A percentile compares a stretch with the other conserved stretches of the same genome.
Evolutionary conservation across 306 rosid species (phyloP).

Genomic region (Quercus mongolica): DNA sequence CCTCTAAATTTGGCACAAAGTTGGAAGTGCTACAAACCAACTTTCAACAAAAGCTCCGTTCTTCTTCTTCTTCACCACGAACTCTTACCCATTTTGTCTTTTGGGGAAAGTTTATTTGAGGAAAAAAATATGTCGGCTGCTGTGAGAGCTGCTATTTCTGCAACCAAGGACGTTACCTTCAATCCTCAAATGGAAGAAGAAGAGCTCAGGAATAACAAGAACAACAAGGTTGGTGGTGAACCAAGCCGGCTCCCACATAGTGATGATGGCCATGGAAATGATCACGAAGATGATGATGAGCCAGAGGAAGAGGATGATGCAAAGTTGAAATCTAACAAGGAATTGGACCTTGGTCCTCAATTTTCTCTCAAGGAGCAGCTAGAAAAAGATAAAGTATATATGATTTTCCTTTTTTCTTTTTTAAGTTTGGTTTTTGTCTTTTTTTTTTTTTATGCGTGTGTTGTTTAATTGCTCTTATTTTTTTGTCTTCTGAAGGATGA

Average conservation of each 20-base stretch:
- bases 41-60: not conserved
- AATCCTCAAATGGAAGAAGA: slow-evolving; percentile 44
- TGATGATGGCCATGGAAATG: slow-evolving; percentile 13
- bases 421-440: not conserved
- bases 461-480: not conserved
- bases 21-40: slow-evolving; percentile 1
- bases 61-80: not conserved
- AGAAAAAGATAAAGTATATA: slow-evolving; percentile 76
- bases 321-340: slow-evolving; percentile 38
- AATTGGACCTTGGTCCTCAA: slow-evolving; percentile 77
- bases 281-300: slow-evolving; percentile 27
- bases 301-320: slow-evolving; percentile 47
- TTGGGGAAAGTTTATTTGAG: not conserved
- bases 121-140: slow-evolving; percentile 57
- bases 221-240: slow-evolving; percentile 31
- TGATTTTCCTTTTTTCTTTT: not conserved
- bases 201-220: slow-evolving; percentile 33
- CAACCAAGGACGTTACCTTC: slow-evolving; percentile 47
- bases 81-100: not conserved
- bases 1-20: slow-evolving; percentile 8
- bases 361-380: slow-evolving; percentile 84
- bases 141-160: slow-evolving; percentile 54
- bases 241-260: slow-evolving; percentile 7
- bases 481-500: slow-evolving; percentile 53
- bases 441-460: not conserved